phyloP scores from a whole-genome alignment of 768 basidiomycete species.

The Filobasidium wieringae region DNA sequence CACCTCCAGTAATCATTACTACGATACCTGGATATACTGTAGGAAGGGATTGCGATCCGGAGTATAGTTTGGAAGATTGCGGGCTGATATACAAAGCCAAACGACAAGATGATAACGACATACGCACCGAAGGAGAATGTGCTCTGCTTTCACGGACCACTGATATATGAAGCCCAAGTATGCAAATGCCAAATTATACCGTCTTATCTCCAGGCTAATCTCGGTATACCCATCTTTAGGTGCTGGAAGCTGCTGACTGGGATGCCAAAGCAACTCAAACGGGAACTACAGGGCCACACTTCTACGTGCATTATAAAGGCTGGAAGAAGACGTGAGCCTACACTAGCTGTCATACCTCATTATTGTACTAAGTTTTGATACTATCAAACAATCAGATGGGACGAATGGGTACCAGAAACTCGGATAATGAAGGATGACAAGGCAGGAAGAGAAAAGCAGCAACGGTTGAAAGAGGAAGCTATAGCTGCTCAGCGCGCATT shows the following conservation, averaged over 20 bases:
- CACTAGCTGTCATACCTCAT: background rate
- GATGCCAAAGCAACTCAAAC: conserved; percentile 54
- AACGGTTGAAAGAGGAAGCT: conserved; percentile 45
- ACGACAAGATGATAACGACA: too few relatives aligned
- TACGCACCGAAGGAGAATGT: conserved; percentile 63
- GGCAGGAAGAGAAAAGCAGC: conserved; percentile 64
- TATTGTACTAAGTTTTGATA: background rate
- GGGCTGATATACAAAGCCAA: too few relatives aligned
- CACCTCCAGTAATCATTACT: too few relatives aligned
- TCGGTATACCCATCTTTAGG: conserved; percentile 24
- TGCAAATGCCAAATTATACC: conserved; percentile 6
- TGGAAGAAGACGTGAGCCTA: conserved; percentile 84
- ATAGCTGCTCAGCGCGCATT: conserved; percentile 5
- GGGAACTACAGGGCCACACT: conserved; percentile 62
- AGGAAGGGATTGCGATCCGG: too few relatives aligned
- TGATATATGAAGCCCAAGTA: conserved; percentile 86
- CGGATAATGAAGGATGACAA: conserved; percentile 80
- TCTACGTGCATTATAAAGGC: conserved; percentile 96
- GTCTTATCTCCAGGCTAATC: background rate
- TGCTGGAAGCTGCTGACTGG: conserved; percentile 58
- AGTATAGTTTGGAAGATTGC: too few relatives aligned
- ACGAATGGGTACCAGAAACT: conserved; percentile 81
- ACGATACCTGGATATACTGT: too few relatives aligned
- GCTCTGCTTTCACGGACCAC: conserved; percentile 86
- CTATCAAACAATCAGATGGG: conserved; percentile 53